These are phyloP conservation scores for Lodderomyces theae DNA, from an alignment of 1,139 yeast genomes.

Conservation along the genomic window DNA sequence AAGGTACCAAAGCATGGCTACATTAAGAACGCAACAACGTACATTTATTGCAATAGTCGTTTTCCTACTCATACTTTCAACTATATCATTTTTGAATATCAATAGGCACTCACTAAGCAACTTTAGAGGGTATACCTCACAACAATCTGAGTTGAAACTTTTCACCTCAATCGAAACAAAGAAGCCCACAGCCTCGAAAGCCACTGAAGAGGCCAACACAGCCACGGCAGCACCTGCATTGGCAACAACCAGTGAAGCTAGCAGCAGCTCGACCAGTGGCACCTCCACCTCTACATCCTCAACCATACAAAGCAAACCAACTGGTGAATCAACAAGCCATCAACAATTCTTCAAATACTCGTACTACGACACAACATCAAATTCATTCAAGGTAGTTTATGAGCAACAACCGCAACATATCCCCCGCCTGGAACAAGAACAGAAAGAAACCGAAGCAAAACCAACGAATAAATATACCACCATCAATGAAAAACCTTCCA, in stretches of 20 bases:
- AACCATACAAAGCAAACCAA: background rate
- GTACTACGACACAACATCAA: background rate
- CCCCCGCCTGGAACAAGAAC: background rate
- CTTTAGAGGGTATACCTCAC: too few relatives aligned
- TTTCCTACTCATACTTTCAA: background rate
- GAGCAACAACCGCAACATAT: conserved; percentile 1
- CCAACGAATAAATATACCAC: conserved; percentile 3
- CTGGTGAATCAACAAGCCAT: background rate
- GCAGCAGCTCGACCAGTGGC: background rate
- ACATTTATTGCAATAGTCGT: background rate
- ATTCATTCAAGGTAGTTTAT: background rate
- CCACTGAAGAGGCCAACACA: background rate
- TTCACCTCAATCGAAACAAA: background rate
- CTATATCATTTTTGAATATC: background rate
- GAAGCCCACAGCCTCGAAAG: background rate
- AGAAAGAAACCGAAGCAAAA: background rate
- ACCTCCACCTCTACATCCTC: background rate
- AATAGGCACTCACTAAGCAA: background rate
- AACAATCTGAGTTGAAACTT: background rate
- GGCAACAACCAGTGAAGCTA: background rate
- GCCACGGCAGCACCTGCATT: background rate
- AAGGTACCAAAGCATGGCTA: background rate
- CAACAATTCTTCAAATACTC: background rate
- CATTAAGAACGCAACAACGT: background rate
- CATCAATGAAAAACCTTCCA: conserved; percentile 15